Evolutionary conservation across 306 rosid species (phyloP).

Genomic region (Casuarina cunninghamiana): DNA sequence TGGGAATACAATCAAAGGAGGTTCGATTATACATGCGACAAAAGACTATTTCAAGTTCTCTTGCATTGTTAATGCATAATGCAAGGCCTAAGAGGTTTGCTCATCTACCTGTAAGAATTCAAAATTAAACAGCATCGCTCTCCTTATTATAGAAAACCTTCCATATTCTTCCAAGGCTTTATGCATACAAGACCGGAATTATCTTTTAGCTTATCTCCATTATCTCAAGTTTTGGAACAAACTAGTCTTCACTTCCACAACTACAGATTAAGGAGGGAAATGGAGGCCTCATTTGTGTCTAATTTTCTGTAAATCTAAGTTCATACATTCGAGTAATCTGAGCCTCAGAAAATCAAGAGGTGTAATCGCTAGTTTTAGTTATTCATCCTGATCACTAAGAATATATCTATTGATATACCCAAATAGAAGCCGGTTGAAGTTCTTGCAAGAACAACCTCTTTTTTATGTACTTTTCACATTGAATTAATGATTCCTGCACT

Average conservation of each 20-base stretch:
- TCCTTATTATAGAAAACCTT: background rate
- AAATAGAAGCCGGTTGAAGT: background rate
- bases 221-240: background rate
- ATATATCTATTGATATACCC: background rate
- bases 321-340: background rate
- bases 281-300: too few relatives aligned
- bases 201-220: background rate
- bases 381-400: background rate
- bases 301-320: background rate
- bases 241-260: background rate
- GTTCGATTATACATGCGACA: background rate
- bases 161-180: background rate
- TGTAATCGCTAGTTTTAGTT: background rate
- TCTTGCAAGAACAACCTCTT: background rate
- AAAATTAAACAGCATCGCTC: background rate
- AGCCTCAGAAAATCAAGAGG: background rate
- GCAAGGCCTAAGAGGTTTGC: background rate
- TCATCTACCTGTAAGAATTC: background rate
- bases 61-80: background rate
- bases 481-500: background rate
- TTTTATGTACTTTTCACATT: background rate
- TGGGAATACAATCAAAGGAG: conserved; percentile 8
- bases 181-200: background rate
- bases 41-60: background rate
- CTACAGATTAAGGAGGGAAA: too few relatives aligned